A percentile compares a stretch with the other conserved stretches of the same genome.
Evolutionary conservation across 306 rosid genomes (phyloP).

Genomic region (Prunus campanulata): DNA sequence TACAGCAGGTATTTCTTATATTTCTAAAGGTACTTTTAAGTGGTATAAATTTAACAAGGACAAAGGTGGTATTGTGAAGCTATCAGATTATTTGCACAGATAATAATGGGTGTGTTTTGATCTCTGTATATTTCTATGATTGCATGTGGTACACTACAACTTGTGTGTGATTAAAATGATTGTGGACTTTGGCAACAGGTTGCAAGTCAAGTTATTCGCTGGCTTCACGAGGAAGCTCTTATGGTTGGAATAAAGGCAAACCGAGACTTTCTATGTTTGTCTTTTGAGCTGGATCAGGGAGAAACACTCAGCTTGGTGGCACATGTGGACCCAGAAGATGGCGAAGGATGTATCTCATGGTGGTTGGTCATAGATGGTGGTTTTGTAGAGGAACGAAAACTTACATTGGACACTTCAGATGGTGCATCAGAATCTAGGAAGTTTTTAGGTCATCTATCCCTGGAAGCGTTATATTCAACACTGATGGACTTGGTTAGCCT

Average conservation of each 20-base stretch:
- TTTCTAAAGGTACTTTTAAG: neutral
- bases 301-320: conserved; percentile 75
- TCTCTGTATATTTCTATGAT: neutral
- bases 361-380: conserved; percentile 79
- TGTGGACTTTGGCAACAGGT: conserved; percentile 48
- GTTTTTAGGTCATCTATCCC: conserved; percentile 73
- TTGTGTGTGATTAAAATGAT: neutral
- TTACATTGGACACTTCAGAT: conserved; percentile 43
- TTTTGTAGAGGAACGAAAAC: conserved; percentile 62
- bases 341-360: conserved; percentile 84
- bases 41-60: neutral
- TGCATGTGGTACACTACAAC: neutral
- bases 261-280: conserved; percentile 69
- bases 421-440: conserved; percentile 67
- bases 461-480: conserved; percentile 74
- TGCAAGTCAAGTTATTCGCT: conserved; percentile 75
- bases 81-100: neutral
- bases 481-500: conserved; percentile 76
- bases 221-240: conserved; percentile 87
- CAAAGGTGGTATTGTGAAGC: neutral
- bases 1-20: conserved; percentile 68
- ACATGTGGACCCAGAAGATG: conserved; percentile 79
- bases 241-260: conserved; percentile 75
- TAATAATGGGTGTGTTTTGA: neutral
- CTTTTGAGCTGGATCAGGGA: conserved; percentile 81